A percentile compares a stretch with the other conserved stretches of the same genome.
Conservation (phyloP, 345 rosid species). For the Gossypium arboreum region DNA sequence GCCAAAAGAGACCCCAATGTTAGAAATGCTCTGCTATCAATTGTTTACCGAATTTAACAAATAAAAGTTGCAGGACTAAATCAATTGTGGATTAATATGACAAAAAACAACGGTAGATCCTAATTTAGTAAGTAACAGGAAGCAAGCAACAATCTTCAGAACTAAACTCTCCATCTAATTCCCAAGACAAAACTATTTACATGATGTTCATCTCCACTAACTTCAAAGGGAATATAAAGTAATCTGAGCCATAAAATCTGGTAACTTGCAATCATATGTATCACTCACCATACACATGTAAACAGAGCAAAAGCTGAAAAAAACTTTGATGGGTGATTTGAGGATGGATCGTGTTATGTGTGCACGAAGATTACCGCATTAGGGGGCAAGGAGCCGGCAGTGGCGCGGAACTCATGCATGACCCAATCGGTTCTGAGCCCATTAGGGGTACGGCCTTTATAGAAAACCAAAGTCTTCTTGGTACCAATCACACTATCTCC, state of each 20-base stretch:
- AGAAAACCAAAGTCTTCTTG: conserved; percentile 41
- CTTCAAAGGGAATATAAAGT: not conserved
- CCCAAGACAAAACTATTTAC: not conserved
- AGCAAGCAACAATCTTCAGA: conserved; percentile 1
- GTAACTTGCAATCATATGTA: not conserved
- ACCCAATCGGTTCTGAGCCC: conserved; percentile 10
- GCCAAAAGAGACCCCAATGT: not conserved
- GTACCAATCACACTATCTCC: conserved; percentile 28
- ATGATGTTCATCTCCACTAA: not conserved
- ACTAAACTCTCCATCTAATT: not conserved
- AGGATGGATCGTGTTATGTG: not conserved
- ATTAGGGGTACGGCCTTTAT: conserved; percentile 15
- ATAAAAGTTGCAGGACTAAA: not conserved
- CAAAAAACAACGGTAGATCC: not conserved
- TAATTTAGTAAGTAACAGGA: not conserved
- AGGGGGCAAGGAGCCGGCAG: not conserved
- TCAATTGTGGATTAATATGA: not conserved
- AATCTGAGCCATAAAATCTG: not conserved
- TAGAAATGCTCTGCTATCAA: not conserved
- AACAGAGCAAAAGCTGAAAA: conserved; percentile 11
- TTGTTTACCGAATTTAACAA: not conserved
- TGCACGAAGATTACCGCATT: conserved; percentile 8
- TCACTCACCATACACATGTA: not conserved
- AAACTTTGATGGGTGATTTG: not conserved
- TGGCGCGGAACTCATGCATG: conserved; percentile 6